Base-by-base conservation (phyloP, 2,329 filamentous ascomycete genomes). In the Cordyceps pruinosa region DNA sequence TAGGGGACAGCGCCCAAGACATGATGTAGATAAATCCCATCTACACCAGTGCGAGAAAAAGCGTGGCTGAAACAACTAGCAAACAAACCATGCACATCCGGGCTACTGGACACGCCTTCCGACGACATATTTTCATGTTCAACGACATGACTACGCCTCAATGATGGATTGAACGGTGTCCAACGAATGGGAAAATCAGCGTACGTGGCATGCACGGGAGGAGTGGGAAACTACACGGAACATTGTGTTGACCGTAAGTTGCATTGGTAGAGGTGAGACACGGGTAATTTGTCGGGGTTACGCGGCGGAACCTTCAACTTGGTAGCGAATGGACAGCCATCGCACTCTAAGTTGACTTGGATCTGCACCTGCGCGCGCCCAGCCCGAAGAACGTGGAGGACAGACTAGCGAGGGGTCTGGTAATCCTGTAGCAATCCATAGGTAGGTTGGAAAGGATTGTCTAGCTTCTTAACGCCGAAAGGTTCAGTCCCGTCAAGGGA, bases 251-350 rank as follows among this genome's bases (percentile, higher is more conserved):
- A 46, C 30, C 51, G 25, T 44, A 15, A 44, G 41, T 54, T 54
- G 32, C 51, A 54, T 54, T 45, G 32, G 23, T n/a, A n/a, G 34
- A 37, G 21, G 37, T 54, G 30, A 54, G 51, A 46, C 51, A 46
- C 5, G 30, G 32, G 30, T 23, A 28, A 28, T 47, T 19, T 30
- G 51, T 54, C 32, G 25, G 41, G 23, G 51, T 19, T 46, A 39
- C 32, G 42, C 39, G 42, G 32, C 30, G 23, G 15, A 37, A 23
- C 42, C 32, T 47, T 17, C 30, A 39, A 28, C 17, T 21, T 39
- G 21, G 51, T 30, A 46, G 42, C 51, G 42, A 54, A 46, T 46
- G 42, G 23, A 30, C 42, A 28, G 41, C 32, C 41, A 54, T 12
- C 21, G 23, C 26, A 44, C 17, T 23, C 37, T 39, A 10, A 10